A percentile compares a stretch with the other conserved stretches of the same genome.
phyloP scores from a whole-genome alignment of 106 monocot genomes.

The Dendrobium officinale region DNA sequence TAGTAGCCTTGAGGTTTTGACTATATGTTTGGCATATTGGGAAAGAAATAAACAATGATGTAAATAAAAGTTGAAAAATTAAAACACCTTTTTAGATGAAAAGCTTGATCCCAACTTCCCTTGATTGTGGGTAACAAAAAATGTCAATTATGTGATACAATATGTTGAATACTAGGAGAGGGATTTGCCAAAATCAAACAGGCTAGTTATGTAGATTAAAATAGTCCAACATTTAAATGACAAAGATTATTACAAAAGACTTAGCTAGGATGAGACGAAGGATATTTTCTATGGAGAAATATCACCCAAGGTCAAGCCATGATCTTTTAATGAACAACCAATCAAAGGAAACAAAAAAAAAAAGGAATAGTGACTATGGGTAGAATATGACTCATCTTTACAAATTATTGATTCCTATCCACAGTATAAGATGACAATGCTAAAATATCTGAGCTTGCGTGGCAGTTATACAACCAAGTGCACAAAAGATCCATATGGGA shows the following conservation, averaged over 20 bases:
- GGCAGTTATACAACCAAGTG: background rate
- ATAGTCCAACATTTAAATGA: background rate
- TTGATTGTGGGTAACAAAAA: background rate
- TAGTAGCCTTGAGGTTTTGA: no score
- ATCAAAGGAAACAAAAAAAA: background rate
- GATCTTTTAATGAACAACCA: background rate
- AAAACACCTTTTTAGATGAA: background rate
- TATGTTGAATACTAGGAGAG: background rate
- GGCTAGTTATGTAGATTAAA: background rate
- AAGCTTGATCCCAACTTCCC: background rate
- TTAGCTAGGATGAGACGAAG: background rate
- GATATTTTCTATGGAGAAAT: background rate
- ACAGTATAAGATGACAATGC: background rate
- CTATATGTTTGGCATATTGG: background rate
- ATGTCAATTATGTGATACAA: background rate
- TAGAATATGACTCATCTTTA: background rate
- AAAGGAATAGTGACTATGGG: background rate
- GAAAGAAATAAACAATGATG: background rate
- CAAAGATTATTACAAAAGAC: background rate
- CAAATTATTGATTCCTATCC: background rate
- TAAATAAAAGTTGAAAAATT: background rate
- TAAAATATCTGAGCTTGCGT: background rate
- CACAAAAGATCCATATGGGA: background rate
- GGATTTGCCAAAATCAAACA: background rate
- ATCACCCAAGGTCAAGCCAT: background rate